Evolutionary conservation across 331 rosid species (phyloP).

Genomic region (Rhamnella rubrinervis): DNA sequence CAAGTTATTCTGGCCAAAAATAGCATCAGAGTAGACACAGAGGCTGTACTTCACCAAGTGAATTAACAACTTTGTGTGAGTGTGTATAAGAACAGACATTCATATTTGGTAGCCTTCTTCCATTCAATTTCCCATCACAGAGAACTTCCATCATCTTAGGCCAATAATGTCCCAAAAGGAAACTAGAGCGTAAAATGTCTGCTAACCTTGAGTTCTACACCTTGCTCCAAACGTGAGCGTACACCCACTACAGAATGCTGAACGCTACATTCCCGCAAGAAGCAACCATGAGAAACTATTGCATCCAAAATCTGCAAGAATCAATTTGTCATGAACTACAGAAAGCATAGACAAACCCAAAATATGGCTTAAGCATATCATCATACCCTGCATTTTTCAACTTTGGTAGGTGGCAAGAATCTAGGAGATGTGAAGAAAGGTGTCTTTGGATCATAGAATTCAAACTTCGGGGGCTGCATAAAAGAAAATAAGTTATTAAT

Average conservation of each 20-base stretch:
- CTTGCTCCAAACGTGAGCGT: conserved; percentile 85
- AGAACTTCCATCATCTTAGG: too few relatives aligned
- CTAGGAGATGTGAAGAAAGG: conserved; percentile 98
- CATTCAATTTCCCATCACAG: too few relatives aligned
- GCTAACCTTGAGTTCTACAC: conserved; percentile 79
- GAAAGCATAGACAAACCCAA: conserved; percentile 6
- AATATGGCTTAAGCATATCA: conserved; percentile 18
- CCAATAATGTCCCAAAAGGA: too few relatives aligned
- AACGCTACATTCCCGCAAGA: conserved; percentile 82
- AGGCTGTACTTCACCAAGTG: too few relatives aligned
- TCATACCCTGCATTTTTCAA: conserved; percentile 91
- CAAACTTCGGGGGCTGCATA: conserved; percentile 76
- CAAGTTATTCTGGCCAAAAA: too few relatives aligned
- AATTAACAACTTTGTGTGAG: too few relatives aligned
- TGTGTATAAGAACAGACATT: too few relatives aligned
- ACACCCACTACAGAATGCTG: conserved; percentile 89
- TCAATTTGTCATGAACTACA: conserved; percentile 19
- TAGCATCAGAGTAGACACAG: too few relatives aligned
- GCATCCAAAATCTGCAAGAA: conserved; percentile 77
- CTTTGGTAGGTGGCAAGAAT: conserved; percentile 93
- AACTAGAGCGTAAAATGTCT: not conserved
- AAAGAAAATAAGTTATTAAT: conserved; percentile 25
- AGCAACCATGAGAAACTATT: conserved; percentile 93
- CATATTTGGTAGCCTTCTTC: too few relatives aligned
- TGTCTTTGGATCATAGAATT: conserved; percentile 88